phyloP scores from a whole-genome alignment of 306 rosid genomes.

The Inga oerstediana region DNA sequence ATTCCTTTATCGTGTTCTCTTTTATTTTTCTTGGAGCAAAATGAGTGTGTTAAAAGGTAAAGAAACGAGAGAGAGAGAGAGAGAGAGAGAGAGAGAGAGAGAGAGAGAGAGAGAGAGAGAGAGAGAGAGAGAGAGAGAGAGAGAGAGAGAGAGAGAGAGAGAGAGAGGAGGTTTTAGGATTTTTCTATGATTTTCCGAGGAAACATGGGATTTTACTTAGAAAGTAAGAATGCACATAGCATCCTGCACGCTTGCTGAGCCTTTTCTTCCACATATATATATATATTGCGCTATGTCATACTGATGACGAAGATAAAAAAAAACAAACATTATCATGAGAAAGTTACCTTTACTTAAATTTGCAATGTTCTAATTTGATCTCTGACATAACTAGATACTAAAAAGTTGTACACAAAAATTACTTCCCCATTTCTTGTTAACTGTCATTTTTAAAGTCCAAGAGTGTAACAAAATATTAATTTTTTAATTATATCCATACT shows the following conservation, averaged over 20 bases:
- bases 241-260: constrained; percentile 20
- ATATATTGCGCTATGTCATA: too few relatives aligned
- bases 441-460: not conserved
- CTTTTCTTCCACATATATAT: not conserved
- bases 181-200: not conserved
- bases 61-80: too few relatives aligned
- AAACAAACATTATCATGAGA: not conserved
- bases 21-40: not conserved
- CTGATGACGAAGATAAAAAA: not conserved
- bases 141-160: too few relatives aligned
- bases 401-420: not conserved
- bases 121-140: too few relatives aligned
- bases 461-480: too few relatives aligned
- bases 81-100: not conserved
- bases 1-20: not conserved
- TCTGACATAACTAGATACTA: not conserved
- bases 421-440: not conserved
- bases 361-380: too few relatives aligned
- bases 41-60: not conserved
- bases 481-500: too few relatives aligned
- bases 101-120: too few relatives aligned
- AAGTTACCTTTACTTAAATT: not conserved
- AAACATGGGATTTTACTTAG: not conserved
- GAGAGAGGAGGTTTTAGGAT: not conserved
- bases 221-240: not conserved